Base-by-base conservation (phyloP, 1,139 yeast species). In the Blastobotrys persicus region DNA sequence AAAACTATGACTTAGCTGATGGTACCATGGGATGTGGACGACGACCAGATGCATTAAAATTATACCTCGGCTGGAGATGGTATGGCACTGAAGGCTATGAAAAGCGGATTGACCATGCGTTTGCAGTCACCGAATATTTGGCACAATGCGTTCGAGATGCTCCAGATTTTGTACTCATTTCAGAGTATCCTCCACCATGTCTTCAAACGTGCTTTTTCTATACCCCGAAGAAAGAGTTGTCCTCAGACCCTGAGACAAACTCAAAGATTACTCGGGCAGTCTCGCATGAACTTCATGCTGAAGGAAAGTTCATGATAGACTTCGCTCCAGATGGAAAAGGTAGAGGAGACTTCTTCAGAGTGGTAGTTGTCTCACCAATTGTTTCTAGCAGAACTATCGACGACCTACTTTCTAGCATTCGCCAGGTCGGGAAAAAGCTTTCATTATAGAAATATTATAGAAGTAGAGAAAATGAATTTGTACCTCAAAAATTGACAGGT, bases 1-100 rank as follows among this genome's bases (percentile, higher is more conserved):
- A 82, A 55, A 81, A 81, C 64, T 85, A 73, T 61, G 96, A 88
- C 59, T 75, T 88, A 53, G 96, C 94, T 0, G 94, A 87, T 63
- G 95, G 95, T 7, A 88, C 96, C 4, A 84, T 88, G 94, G 95
- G 95, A 5, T 88, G 96, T 65, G 96, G 96, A 4, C 78, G 96
- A 59, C 75, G 96, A 48, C 82, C 94, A 0, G 96, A 88, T 65
- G 79, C 94, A 1, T 72, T 88, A 64, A 88, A 88, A 67, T 75
- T 88, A 60, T 87, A 85, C 65, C 67, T 88, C 65, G 81, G 86
- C 0, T 88, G 96, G 96, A 71, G 83, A 51, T 88, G 85, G 72
- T 88, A 81, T 59, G 96, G 96, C 1, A 68, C 76, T 9, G 54
- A 60, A 26, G 66, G 88, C 64, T 71, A 78, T 56, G 72, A 69